A percentile compares a stretch with the other conserved stretches of the same genome.
phyloP scores from a whole-genome alignment of 495 filamentous ascomycete species.

The Hyaloscypha bicolor region DNA sequence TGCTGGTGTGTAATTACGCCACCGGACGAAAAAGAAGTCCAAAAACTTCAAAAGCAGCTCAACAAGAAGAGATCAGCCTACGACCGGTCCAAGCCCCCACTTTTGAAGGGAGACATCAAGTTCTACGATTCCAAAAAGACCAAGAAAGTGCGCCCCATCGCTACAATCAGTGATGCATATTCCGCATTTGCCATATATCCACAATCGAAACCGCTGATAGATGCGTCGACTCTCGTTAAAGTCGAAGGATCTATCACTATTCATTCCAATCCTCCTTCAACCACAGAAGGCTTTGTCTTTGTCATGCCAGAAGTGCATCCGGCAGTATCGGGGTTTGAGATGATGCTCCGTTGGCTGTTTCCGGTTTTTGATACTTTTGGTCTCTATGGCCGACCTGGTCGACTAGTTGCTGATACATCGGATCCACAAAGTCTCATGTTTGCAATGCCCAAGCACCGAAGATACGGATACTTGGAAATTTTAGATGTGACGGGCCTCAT shows the following conservation, averaged over 20 bases:
- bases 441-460: constrained; percentile 85
- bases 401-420: constrained; percentile 81
- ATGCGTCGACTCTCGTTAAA: constrained; percentile 92
- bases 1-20: constrained; percentile 96
- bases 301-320: constrained; percentile 95
- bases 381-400: constrained; percentile 87
- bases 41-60: constrained; percentile 76
- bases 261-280: constrained; percentile 70
- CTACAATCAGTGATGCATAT: constrained; percentile 87
- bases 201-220: constrained; percentile 88
- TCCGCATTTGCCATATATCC: constrained; percentile 95
- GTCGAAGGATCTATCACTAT: constrained; percentile 90
- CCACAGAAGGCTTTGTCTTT: constrained; percentile 91
- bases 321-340: constrained; percentile 92
- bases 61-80: constrained; percentile 85
- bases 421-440: constrained; percentile 96
- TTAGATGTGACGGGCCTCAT: constrained; percentile 81
- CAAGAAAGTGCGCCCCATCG: constrained; percentile 89
- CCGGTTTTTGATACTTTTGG: constrained; percentile 93
- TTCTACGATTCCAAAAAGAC: constrained; percentile 95
- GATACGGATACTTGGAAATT: constrained; percentile 90
- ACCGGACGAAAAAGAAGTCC: constrained; percentile 87
- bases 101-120: constrained; percentile 84
- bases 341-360: constrained; percentile 93
- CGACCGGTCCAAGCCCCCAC: constrained; percentile 61